Conservation (phyloP, 2,329 filamentous ascomycete genomes). For the Lachnellula suecica region DNA sequence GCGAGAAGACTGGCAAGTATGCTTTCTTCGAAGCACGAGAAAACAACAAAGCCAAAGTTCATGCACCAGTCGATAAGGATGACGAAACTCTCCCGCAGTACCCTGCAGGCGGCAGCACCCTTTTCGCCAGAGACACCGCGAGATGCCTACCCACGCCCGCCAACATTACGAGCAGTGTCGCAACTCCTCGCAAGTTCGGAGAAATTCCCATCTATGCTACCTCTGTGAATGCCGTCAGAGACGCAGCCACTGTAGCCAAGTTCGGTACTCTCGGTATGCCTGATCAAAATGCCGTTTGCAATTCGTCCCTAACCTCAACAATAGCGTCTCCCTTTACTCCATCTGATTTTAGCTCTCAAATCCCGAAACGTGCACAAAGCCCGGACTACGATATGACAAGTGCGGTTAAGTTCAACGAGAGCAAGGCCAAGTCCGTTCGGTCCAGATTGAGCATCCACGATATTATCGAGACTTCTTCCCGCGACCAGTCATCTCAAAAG, state of each 20-base stretch:
- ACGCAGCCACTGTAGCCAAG: no score
- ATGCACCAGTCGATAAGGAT: slow-evolving; percentile 2
- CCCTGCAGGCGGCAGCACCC: not conserved
- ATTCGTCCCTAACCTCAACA: not conserved
- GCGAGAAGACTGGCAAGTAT: slow-evolving; percentile 29
- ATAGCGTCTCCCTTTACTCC: not conserved
- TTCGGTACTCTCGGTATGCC: not conserved
- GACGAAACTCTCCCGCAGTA: not conserved
- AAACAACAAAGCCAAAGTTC: slow-evolving; percentile 25
- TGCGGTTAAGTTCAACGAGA: slow-evolving; percentile 25
- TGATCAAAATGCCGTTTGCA: not conserved
- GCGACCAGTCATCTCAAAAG: slow-evolving; percentile 1
- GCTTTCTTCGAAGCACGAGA: slow-evolving; percentile 33
- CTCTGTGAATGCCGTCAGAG: no score
- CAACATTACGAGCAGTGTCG: not conserved
- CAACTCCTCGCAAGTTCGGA: not conserved
- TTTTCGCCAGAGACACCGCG: not conserved
- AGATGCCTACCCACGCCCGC: not conserved
- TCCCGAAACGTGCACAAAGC: slow-evolving; percentile 5
- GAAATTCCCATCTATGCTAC: not conserved
- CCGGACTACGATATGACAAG: slow-evolving; percentile 31
- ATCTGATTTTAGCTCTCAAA: not conserved
- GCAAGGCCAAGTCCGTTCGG: slow-evolving; percentile 22
- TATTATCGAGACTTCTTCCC: slow-evolving; percentile 26
- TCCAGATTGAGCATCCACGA: slow-evolving; percentile 30